Percentiles rank a stretch among this genome's conserved stretches.
phyloP scores from a whole-genome alignment of 2,329 filamentous ascomycete species.

The Zalaria sp. region DNA sequence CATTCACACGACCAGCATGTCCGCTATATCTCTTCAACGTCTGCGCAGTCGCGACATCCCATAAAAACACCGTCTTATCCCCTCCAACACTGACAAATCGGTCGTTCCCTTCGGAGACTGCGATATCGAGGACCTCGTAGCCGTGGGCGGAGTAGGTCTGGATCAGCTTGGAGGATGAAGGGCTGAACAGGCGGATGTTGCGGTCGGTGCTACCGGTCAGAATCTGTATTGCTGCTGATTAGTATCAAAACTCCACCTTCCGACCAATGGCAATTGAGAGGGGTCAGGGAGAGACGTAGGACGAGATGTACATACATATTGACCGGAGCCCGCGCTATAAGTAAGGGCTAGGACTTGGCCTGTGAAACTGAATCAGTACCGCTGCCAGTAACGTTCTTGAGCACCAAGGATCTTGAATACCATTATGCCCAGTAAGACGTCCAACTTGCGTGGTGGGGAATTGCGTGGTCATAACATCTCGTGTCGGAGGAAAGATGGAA shows the following conservation, averaged over 20 bases:
- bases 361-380: conserved; percentile 7
- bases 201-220: conserved; percentile 80
- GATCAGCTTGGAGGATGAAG: conserved; percentile 46
- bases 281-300: neutral
- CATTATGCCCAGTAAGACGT: conserved; percentile 26
- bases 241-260: neutral
- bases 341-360: conserved; percentile 35
- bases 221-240: conserved; percentile 24
- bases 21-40: conserved; percentile 63
- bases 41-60: conserved; percentile 75
- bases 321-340: conserved; percentile 33
- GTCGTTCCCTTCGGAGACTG: conserved; percentile 61
- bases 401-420: conserved; percentile 5
- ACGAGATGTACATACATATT: conserved; percentile 23
- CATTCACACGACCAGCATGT: conserved; percentile 57
- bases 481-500: too few species aligned
- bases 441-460: conserved; percentile 27
- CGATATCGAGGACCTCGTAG: conserved; percentile 77
- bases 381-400: neutral
- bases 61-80: conserved; percentile 81
- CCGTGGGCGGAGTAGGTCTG: conserved; percentile 84
- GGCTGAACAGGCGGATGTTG: conserved; percentile 75
- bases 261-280: neutral
- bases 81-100: conserved; percentile 79
- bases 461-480: conserved; percentile 19